A percentile compares a stretch with the other conserved stretches of the same genome.
phyloP scores from a whole-genome alignment of 2,329 filamentous ascomycete species.

The Claviceps digitariae region DNA sequence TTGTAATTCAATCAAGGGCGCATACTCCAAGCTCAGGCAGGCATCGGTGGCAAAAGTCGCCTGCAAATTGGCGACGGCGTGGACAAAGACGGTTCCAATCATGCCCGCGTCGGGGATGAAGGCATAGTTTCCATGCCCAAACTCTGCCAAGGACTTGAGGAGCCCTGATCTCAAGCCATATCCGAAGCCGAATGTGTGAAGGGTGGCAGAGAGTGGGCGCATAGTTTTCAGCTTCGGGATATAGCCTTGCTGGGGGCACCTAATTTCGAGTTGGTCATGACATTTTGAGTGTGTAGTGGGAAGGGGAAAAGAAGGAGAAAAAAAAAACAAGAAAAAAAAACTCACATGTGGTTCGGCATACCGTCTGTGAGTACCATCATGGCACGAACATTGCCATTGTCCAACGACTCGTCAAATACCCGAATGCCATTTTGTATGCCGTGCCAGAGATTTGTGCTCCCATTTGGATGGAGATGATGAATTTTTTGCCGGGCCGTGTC shows the following conservation, averaged over 20 bases:
- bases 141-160: conserved; percentile 46
- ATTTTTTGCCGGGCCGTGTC: conserved; percentile 22
- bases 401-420: conserved; percentile 25
- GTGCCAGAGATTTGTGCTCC: conserved; percentile 43
- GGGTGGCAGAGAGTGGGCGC: conserved; percentile 26
- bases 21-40: conserved; percentile 27
- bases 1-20: conserved; percentile 21
- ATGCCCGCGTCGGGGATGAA: conserved; percentile 51
- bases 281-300: no score
- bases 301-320: background rate
- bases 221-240: conserved; percentile 36
- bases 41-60: conserved; percentile 40
- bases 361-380: conserved; percentile 43
- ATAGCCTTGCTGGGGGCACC: conserved; percentile 37
- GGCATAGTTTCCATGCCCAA: conserved; percentile 42
- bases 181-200: conserved; percentile 25
- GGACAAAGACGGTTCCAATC: conserved; percentile 49
- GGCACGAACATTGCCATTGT: conserved; percentile 29
- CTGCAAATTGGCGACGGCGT: conserved; percentile 48
- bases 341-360: conserved; percentile 31
- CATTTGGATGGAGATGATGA: conserved; percentile 22
- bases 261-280: conserved; percentile 8
- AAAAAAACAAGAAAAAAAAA: background rate
- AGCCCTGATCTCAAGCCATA: conserved; percentile 28
- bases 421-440: conserved; percentile 38